A percentile compares a stretch with the other conserved stretches of the same genome.
Evolutionary conservation across 1,284 basidiomycete genomes (phyloP).

Genomic region (Cystobasidium sp.): DNA sequence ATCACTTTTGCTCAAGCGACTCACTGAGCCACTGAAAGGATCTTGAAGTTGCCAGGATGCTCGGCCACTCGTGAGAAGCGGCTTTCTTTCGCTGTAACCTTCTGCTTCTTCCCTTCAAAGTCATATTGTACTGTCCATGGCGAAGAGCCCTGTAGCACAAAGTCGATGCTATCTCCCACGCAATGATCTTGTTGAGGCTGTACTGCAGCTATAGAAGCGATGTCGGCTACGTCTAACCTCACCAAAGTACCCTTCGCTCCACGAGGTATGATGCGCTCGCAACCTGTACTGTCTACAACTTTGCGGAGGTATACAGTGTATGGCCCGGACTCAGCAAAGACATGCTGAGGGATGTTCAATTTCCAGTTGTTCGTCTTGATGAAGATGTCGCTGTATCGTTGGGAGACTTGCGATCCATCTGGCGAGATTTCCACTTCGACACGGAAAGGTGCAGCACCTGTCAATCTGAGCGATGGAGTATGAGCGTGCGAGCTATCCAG

Average conservation of each 20-base stretch:
- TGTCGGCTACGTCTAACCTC: conserved; percentile 82
- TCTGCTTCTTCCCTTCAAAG: conserved; percentile 74
- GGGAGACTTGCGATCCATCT: conserved; percentile 68
- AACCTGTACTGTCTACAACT: conserved; percentile 75
- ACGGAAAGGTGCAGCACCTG: conserved; percentile 86
- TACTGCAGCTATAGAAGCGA: conserved; percentile 85
- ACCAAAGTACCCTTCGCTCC: conserved; percentile 30
- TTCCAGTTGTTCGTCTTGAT: conserved; percentile 70
- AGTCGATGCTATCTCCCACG: conserved; percentile 86
- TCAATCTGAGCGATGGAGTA: conserved; percentile 64
- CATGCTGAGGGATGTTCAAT: conserved; percentile 70
- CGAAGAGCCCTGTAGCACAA: conserved; percentile 91
- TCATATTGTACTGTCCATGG: conserved; percentile 93
- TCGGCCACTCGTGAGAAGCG: conserved; percentile 83
- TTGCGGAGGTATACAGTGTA: conserved; percentile 78
- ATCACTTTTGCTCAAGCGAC: conserved; percentile 18
- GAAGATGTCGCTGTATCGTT: conserved; percentile 64
- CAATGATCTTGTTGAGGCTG: conserved; percentile 80
- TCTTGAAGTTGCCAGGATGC: conserved; percentile 75
- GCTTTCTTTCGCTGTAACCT: conserved; percentile 74
- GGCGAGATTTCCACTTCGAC: conserved; percentile 76
- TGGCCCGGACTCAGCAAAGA: conserved; percentile 75
- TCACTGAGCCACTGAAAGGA: conserved; percentile 83
- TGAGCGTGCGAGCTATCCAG: conserved; percentile 62
- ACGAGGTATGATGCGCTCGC: conserved; percentile 60